Evolutionary conservation across 805 yeast genomes (phyloP).

Genomic region (Cyberlindnera bimundalis): DNA sequence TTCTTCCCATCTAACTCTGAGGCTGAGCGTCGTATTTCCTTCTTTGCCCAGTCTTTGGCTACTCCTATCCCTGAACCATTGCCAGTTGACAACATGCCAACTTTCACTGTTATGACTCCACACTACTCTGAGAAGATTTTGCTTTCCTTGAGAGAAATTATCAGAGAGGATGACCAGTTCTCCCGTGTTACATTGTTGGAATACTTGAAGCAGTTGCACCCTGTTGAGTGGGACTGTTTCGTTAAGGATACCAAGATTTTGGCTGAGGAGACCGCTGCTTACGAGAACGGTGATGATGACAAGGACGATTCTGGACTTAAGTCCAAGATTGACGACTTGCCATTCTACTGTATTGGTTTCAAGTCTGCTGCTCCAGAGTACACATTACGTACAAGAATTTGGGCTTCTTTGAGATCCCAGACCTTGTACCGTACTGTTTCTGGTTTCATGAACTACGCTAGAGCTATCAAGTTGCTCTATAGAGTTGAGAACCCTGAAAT

Average conservation of each 20-base stretch:
- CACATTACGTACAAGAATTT: conserved; percentile 91
- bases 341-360: conserved; percentile 95
- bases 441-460: conserved; percentile 97
- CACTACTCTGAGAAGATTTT: conserved; percentile 95
- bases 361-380: conserved; percentile 97
- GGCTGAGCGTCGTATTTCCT: conserved; percentile 99
- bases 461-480: conserved; percentile 90
- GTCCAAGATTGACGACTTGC: conserved; percentile 84
- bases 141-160: conserved; percentile 90
- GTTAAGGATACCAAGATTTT: conserved; percentile 93
- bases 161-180: conserved; percentile 95
- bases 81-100: conserved; percentile 99
- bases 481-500: conserved; percentile 94
- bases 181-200: conserved; percentile 92
- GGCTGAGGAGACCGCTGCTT: conserved; percentile 91
- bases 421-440: conserved; percentile 95
- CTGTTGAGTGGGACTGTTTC: conserved; percentile 97
- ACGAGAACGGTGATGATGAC: conserved; percentile 40
- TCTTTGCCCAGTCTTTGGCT: conserved; percentile 98
- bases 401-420: conserved; percentile 98
- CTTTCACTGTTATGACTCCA: conserved; percentile 94
- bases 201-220: conserved; percentile 91
- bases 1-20: conserved; percentile 96
- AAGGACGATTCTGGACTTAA: conserved; percentile 70
- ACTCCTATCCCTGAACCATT: conserved; percentile 98